Base-by-base conservation (phyloP, 306 rosid species). In the Arachis hypogaea region DNA sequence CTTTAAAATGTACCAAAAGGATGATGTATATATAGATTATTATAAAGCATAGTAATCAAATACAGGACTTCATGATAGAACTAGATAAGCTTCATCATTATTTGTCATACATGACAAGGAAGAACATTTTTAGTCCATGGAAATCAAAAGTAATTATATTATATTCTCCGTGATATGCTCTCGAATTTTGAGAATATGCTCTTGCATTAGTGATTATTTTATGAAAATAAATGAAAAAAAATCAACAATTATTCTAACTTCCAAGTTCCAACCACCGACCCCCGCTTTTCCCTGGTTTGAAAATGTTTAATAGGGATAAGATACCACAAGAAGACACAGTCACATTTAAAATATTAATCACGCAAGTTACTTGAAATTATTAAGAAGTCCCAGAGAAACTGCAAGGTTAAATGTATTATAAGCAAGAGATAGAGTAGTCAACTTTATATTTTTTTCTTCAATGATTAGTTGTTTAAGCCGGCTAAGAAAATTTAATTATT, bases 401-500 rank as follows among this genome's bases (percentile, higher is more conserved):
- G 62, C 72, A 73, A 78, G 58, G 72, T 79, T 59, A 78, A 74
- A 38, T 71, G 68, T 67, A n/a, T 36, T 7, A 72, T 30, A 54
- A 61, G 40, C 52, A 28, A 56, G 46, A 78, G n/a, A 57, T 63
- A 68, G 68, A 76, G 41, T 5, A 59, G 80, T 76, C 77, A 50
- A 80, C 44, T 73, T 68, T 73, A 80, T 68, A 76, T 10, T 52
- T 64, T 10, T 52, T 64, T 33, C 75, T 66, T 11, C 78, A 73
- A 81, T 73, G 66, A 84, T 81, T 74, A 61, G 41, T 49, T 68
- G 54, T 66, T 68, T 41, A 72, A 18, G 82, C 81, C 70, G 55
- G 77, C 77, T 75, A 28, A 55, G 43, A 65, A 75, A 66, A 33
- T 75, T 82, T 73, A 83, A 82, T 75, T 82, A 71, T 80, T 68